phyloP scores from a whole-genome alignment of 2,329 filamentous ascomycete genomes.

The Geosmithia flava region DNA sequence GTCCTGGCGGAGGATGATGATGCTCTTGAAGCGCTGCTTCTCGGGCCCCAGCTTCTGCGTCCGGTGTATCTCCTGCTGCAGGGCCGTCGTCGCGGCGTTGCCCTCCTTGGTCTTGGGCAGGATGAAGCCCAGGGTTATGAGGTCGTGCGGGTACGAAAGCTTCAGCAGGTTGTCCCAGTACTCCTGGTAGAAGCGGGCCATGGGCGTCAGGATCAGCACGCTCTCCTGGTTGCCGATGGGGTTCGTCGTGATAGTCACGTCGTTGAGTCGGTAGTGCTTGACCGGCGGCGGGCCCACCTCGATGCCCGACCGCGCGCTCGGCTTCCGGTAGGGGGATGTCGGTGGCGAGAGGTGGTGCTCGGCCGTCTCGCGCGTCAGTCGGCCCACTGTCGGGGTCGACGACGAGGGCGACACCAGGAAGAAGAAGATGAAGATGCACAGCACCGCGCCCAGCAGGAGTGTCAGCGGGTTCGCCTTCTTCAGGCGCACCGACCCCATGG shows the following conservation, averaged over 20 bases:
- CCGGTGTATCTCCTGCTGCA: slow-evolving; percentile 76
- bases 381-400: slow-evolving; percentile 20
- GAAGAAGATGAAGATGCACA: slow-evolving; percentile 61
- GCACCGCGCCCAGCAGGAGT: slow-evolving; percentile 55
- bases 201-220: slow-evolving; percentile 82
- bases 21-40: slow-evolving; percentile 75
- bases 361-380: slow-evolving; percentile 33
- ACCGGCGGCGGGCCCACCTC: slow-evolving; percentile 59
- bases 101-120: slow-evolving; percentile 89
- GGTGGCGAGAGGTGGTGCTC: slow-evolving; percentile 30
- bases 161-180: slow-evolving; percentile 92
- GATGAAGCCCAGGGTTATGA: slow-evolving; percentile 93
- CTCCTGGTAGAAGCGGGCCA: slow-evolving; percentile 82
- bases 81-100: slow-evolving; percentile 67
- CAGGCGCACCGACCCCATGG: slow-evolving; percentile 56
- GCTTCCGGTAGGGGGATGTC: slow-evolving; percentile 29
- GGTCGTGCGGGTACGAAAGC: slow-evolving; percentile 80
- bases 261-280: slow-evolving; percentile 88
- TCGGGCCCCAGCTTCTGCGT: slow-evolving; percentile 69
- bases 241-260: slow-evolving; percentile 69
- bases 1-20: slow-evolving; percentile 92
- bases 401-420: slow-evolving; percentile 44
- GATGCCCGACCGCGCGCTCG: slow-evolving; percentile 16
- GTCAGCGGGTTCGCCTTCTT: slow-evolving; percentile 72
- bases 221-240: slow-evolving; percentile 73